Percentiles rank a stretch among this genome's conserved stretches.
Evolutionary conservation across 768 basidiomycete genomes (phyloP).

Genomic region (Lactarius sp.): DNA sequence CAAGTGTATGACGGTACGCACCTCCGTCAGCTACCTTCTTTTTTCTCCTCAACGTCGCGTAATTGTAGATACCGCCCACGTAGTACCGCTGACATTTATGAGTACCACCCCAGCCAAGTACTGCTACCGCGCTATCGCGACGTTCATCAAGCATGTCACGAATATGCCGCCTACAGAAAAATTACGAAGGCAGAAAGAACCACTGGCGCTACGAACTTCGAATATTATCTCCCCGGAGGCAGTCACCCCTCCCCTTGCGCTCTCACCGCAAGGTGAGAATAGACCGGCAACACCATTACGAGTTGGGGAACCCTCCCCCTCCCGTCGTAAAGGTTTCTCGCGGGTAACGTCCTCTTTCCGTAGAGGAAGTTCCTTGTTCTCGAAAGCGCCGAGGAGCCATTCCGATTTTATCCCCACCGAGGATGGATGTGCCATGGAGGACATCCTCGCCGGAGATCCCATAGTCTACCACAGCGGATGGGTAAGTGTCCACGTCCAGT

Average conservation of each 20-base stretch:
- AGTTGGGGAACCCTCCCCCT: not conserved
- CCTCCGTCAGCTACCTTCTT: slow-evolving; percentile 8
- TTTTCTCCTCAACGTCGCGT: not conserved
- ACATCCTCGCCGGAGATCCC: slow-evolving; percentile 54
- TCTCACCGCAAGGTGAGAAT: not conserved
- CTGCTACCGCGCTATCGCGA: slow-evolving; percentile 76
- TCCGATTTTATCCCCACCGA: slow-evolving; percentile 9
- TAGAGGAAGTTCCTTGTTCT: not conserved
- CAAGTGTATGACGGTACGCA: slow-evolving; percentile 83
- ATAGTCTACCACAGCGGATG: slow-evolving; percentile 48
- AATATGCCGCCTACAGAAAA: slow-evolving; percentile 36
- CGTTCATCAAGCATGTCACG: slow-evolving; percentile 64
- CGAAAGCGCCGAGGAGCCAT: not conserved
- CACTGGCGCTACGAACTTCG: not conserved
- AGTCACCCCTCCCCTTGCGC: not conserved
- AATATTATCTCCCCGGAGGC: not conserved
- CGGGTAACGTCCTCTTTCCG: not conserved
- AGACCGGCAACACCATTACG: not conserved
- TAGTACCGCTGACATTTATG: slow-evolving; percentile 65
- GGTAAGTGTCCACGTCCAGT: slow-evolving; percentile 33
- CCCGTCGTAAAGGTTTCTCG: not conserved
- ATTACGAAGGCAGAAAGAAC: not conserved
- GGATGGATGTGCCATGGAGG: slow-evolving; percentile 9
- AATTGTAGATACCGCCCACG: slow-evolving; percentile 58
- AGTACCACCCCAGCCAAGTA: slow-evolving; percentile 75